A percentile compares a stretch with the other conserved stretches of the same genome.
Conservation (phyloP, 106 monocot genomes). For the Acorus calamus region DNA sequence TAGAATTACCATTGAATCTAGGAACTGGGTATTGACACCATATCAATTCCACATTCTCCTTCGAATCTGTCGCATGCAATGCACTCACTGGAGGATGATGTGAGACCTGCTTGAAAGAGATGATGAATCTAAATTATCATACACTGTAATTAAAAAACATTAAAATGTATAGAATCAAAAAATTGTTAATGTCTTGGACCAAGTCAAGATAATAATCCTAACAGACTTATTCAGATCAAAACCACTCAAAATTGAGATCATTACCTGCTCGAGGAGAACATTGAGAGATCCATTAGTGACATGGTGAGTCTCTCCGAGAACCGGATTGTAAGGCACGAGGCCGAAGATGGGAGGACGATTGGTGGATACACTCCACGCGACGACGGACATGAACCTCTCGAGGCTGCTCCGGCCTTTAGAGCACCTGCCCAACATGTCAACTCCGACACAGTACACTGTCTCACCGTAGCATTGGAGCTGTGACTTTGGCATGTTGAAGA, state of each 20-base stretch:
- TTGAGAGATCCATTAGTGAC: constrained; percentile 70
- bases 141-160: too few species aligned
- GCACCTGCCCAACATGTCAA: constrained; percentile 49
- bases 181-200: background rate
- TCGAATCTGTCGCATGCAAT: constrained; percentile 70
- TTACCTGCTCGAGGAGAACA: constrained; percentile 86
- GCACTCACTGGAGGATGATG: constrained; percentile 89
- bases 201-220: background rate
- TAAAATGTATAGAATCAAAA: too few species aligned
- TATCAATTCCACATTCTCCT: constrained; percentile 49
- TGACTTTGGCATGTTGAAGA: constrained; percentile 96
- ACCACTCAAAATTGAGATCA: background rate
- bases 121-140: too few species aligned
- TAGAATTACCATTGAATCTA: constrained; percentile 55
- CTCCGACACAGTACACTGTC: constrained; percentile 52
- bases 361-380: constrained; percentile 87
- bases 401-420: constrained; percentile 38
- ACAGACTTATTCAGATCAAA: too few species aligned
- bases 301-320: constrained; percentile 96
- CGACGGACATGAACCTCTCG: constrained; percentile 63
- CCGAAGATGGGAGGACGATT: constrained; percentile 65
- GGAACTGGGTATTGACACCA: constrained; percentile 74
- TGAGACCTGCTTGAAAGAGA: constrained; percentile 47
- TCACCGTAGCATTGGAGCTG: constrained; percentile 93
- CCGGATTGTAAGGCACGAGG: constrained; percentile 74